Percentiles rank a stretch among this genome's conserved stretches.
phyloP scores from a whole-genome alignment of 208 protist genomes.

The Novymonas esmeraldas region DNA sequence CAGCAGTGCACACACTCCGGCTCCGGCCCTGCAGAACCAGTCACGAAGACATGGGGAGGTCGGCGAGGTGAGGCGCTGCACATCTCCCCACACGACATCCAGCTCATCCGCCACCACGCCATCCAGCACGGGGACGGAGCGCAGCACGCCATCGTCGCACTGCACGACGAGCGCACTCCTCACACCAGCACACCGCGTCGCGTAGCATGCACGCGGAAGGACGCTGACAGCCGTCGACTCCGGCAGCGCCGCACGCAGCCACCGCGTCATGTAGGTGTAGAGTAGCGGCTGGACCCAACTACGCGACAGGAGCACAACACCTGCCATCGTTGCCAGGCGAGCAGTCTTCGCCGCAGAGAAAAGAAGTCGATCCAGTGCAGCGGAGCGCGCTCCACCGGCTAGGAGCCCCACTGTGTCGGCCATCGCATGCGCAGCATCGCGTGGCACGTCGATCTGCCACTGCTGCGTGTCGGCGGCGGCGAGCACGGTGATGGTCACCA shows the following conservation, averaged over 20 bases:
- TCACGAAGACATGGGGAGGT: neutral
- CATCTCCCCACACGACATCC: conserved; percentile 9
- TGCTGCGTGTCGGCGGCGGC: neutral
- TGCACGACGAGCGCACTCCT: conserved; percentile 18
- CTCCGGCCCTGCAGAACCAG: neutral
- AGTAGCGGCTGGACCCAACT: neutral
- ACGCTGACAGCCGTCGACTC: neutral
- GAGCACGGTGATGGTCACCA: neutral
- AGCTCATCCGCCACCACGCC: conserved; percentile 7
- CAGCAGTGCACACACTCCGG: neutral
- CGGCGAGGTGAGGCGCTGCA: neutral
- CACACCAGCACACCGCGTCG: neutral
- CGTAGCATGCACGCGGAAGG: conserved; percentile 9
- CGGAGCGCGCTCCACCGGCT: neutral
- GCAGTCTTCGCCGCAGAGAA: neutral
- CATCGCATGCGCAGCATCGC: neutral
- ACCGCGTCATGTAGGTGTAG: conserved; percentile 18
- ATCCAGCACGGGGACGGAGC: conserved; percentile 9
- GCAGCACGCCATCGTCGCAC: conserved; percentile 1
- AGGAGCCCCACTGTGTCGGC: neutral
- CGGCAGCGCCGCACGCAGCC: conserved; percentile 2
- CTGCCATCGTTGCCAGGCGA: neutral
- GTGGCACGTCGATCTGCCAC: neutral
- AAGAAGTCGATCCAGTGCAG: conserved; percentile 5
- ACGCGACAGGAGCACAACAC: neutral